phyloP scores from a whole-genome alignment of 2,329 filamentous ascomycete species.

The Aureobasidium sp. region DNA sequence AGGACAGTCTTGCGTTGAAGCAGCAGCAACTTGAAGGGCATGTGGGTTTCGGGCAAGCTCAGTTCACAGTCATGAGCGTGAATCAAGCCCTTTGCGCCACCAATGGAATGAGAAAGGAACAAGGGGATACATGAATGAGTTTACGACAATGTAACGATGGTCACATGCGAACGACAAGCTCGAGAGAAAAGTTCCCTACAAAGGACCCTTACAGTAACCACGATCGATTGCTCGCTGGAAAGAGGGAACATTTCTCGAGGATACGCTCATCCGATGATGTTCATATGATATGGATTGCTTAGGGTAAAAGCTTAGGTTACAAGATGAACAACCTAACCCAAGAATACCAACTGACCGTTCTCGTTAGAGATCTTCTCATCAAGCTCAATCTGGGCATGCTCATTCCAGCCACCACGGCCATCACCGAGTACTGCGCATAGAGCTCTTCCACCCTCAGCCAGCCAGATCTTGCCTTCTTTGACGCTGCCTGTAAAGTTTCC shows the following conservation, averaged over 20 bases:
- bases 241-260: background rate
- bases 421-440: conserved; percentile 41
- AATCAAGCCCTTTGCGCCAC: no score
- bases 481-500: conserved; percentile 41
- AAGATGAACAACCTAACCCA: conserved; percentile 18
- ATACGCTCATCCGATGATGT: no score
- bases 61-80: background rate
- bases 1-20: no score
- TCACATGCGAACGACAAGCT: background rate
- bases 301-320: background rate
- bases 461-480: conserved; percentile 33
- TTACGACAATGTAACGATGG: background rate
- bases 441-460: conserved; percentile 36
- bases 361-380: conserved; percentile 45
- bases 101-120: background rate
- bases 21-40: no score
- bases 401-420: conserved; percentile 37
- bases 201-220: background rate
- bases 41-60: no score
- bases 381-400: conserved; percentile 34
- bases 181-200: background rate
- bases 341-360: conserved; percentile 38
- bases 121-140: no score
- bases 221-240: background rate
- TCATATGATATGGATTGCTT: background rate